These are phyloP conservation scores for Aspergillus mulundensis DNA, from an alignment of 495 filamentous ascomycete species.

Conservation along the genomic window DNA sequence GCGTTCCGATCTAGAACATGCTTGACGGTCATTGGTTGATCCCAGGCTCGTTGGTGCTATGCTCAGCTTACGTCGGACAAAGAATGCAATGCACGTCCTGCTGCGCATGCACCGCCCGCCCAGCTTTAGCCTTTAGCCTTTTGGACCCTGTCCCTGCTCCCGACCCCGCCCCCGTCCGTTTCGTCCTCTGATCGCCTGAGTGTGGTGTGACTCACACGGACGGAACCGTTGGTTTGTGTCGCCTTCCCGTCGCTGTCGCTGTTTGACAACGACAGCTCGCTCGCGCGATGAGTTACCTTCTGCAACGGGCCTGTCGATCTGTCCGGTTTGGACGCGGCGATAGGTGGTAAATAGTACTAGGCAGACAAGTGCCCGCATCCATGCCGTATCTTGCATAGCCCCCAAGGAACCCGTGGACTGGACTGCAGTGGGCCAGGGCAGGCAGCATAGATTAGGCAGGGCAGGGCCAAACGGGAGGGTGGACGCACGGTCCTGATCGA, in stretches of 20 bases:
- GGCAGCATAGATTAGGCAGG: too few relatives aligned
- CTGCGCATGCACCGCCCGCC: neutral
- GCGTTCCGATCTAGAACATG: slow-evolving; percentile 3
- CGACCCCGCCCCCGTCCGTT: neutral
- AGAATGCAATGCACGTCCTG: neutral
- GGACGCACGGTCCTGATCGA: slow-evolving; percentile 39
- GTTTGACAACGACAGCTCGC: too few relatives aligned
- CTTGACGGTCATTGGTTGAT: too few relatives aligned
- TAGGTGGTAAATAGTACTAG: neutral
- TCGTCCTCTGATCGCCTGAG: neutral
- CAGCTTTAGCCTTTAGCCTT: too few relatives aligned
- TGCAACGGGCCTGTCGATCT: neutral
- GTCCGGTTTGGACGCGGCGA: too few relatives aligned
- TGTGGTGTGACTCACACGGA: slow-evolving; percentile 6
- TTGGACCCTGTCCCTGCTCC: neutral
- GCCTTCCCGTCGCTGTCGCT: too few relatives aligned
- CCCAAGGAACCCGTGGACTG: neutral
- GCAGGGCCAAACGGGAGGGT: neutral
- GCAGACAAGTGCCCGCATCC: slow-evolving; percentile 5
- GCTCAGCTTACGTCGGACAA: slow-evolving; percentile 6
- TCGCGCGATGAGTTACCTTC: neutral
- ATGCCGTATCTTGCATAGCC: slow-evolving; percentile 10
- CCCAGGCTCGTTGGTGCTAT: neutral
- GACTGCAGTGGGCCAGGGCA: neutral
- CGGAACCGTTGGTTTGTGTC: slow-evolving; percentile 1